Evolutionary conservation across 306 rosid species (phyloP), one percentile per base, ranked within the genome.

Genomic region (Macrotyloma uniflorum): DNA sequence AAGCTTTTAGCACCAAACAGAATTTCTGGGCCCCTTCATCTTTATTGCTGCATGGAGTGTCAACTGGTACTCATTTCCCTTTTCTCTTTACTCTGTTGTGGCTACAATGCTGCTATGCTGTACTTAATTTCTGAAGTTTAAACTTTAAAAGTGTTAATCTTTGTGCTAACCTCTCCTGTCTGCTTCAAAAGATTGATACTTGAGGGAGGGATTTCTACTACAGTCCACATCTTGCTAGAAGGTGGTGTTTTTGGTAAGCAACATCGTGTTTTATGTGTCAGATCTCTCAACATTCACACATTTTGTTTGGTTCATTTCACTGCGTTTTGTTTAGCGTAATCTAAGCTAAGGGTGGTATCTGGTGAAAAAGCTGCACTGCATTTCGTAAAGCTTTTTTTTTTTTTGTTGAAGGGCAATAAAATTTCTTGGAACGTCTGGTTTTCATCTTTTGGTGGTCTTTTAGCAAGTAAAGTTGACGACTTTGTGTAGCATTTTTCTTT

Each of bases 21-120:
- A 63, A 42, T 46, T 75, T 66, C 36, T 65, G 91, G 94, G 96
- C 67, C 93, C 96, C 93, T 86, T 43, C 32, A 0, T 71, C 89
- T 89, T 94, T 76, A 89, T 72, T 88, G 91, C 88, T 36, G 55
- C 74, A 79, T 30, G 78, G 82, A 82, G 71, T 88, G 82, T 79
- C 85, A 67, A 78, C 83, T 83, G 76, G 82, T 51, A 83, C 83
- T 89, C 91, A 79, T 82, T 76, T 64, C 64, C 5, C 55, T 74
- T 85, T 83, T 75, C 87, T 76, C 83, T 30, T 81, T 80, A 83
- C 87, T 78, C 79, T 75, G 67, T 73, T 59, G 78, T 83, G 50
- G 87, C 85, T 70, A 79, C 50, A 63, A 69, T 80, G 82, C 57
- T 77, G 73, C 76, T 78, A 15, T n/a, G 50, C 49, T 24, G 16